Evolutionary conservation across 768 basidiomycete genomes (phyloP).

Genomic region (Boletus vinaceobasis): DNA sequence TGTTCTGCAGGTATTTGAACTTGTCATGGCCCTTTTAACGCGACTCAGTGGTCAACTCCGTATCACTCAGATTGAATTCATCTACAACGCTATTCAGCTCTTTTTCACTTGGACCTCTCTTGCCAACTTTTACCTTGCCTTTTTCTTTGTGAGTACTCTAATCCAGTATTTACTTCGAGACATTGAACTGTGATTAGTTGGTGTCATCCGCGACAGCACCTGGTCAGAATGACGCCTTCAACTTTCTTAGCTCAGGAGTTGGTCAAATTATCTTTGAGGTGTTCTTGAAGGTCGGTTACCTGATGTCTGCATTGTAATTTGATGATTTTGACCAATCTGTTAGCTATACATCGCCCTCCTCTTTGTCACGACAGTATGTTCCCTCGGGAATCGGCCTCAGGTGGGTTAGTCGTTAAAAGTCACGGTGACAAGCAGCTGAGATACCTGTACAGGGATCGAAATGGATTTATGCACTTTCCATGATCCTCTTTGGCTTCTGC

Average conservation of each 20-base stretch:
- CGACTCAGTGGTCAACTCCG: background rate
- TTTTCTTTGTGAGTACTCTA: constrained; percentile 77
- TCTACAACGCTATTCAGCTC: constrained; percentile 87
- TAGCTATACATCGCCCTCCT: constrained; percentile 81
- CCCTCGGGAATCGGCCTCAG: constrained; percentile 88
- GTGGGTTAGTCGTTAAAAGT: constrained; percentile 19
- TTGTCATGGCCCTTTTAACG: background rate
- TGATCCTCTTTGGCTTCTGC: constrained; percentile 75
- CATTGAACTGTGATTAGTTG: constrained; percentile 47
- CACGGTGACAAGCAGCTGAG: constrained; percentile 1
- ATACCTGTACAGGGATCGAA: constrained; percentile 61
- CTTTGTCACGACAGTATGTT: constrained; percentile 80
- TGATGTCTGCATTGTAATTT: background rate
- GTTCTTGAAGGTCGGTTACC: constrained; percentile 51
- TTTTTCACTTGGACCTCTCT: constrained; percentile 93
- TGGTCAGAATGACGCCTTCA: constrained; percentile 65
- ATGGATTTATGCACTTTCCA: constrained; percentile 75
- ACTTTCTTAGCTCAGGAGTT: constrained; percentile 69
- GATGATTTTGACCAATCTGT: constrained; percentile 20
- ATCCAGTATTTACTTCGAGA: constrained; percentile 12
- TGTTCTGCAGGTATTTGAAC: constrained; percentile 46
- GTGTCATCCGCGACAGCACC: constrained; percentile 73
- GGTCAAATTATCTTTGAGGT: constrained; percentile 74
- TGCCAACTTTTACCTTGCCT: constrained; percentile 91
- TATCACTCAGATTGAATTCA: constrained; percentile 67